Conservation (phyloP, 2,329 filamentous ascomycete species). For the Alternaria gansuensis region DNA sequence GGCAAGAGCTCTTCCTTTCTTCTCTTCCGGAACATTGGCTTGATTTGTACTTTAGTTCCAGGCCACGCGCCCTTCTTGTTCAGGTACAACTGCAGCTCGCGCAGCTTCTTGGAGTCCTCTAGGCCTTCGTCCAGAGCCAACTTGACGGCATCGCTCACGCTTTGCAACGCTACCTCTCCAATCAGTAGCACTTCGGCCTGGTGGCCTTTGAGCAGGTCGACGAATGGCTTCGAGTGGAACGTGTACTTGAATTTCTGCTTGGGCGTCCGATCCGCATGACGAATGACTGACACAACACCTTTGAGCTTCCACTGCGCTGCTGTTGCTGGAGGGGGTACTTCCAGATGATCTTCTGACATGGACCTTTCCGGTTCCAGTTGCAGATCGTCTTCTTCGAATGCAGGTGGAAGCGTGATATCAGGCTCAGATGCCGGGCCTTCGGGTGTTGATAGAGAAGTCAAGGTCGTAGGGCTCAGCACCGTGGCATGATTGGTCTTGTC, state of each 20-base stretch:
- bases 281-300: slow-evolving; percentile 94
- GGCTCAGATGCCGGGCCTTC: slow-evolving; percentile 43
- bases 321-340: slow-evolving; percentile 63
- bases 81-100: slow-evolving; percentile 82
- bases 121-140: slow-evolving; percentile 78
- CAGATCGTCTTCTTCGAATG: slow-evolving; percentile 37
- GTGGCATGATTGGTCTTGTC: slow-evolving; percentile 49
- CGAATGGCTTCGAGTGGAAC: slow-evolving; percentile 95
- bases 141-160: slow-evolving; percentile 88
- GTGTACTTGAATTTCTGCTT: slow-evolving; percentile 99
- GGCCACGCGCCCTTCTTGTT: slow-evolving; percentile 93
- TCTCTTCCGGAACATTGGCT: slow-evolving; percentile 96
- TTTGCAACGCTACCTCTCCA: slow-evolving; percentile 86
- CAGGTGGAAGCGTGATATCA: slow-evolving; percentile 43
- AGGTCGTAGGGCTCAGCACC: slow-evolving; percentile 29
- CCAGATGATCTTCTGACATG: slow-evolving; percentile 45
- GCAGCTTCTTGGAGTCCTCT: slow-evolving; percentile 89
- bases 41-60: slow-evolving; percentile 98
- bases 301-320: slow-evolving; percentile 99
- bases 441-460: slow-evolving; percentile 20
- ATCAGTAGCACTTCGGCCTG: slow-evolving; percentile 96
- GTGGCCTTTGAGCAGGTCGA: slow-evolving; percentile 91
- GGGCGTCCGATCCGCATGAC: slow-evolving; percentile 94
- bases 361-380: slow-evolving; percentile 36
- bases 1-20: slow-evolving; percentile 68